Conservation (phyloP, 1,284 basidiomycete species). For the Pseudomicrostroma phylloplanum region DNA sequence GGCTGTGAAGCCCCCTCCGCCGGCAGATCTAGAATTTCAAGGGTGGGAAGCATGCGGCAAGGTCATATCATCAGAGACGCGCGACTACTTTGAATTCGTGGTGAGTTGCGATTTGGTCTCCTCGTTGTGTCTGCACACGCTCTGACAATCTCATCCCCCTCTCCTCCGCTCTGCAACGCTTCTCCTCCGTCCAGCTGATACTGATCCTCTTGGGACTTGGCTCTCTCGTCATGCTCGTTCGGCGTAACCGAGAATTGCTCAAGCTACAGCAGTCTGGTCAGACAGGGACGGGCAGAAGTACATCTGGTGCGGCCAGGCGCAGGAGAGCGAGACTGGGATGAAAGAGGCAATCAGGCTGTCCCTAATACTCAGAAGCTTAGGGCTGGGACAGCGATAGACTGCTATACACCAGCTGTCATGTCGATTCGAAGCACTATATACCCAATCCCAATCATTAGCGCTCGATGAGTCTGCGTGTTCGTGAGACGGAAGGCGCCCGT, state of each 20-base stretch:
- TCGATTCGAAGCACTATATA: no score
- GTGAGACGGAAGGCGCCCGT: no score
- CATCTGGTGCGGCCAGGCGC: neutral
- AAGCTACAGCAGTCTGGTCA: neutral
- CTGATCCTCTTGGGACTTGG: neutral
- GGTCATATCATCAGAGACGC: constrained; percentile 20
- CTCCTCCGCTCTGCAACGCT: neutral
- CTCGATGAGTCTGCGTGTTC: no score
- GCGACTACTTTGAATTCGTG: constrained; percentile 30
- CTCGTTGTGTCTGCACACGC: neutral
- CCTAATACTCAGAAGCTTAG: no score
- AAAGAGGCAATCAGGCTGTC: neutral
- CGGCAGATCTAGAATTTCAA: neutral
- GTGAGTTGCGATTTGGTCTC: constrained; percentile 7
- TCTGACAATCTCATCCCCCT: neutral
- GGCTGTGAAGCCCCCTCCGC: neutral
- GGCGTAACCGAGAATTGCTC: constrained; percentile 1
- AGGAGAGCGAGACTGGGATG: neutral
- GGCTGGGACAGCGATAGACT: no score
- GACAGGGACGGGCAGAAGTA: no score
- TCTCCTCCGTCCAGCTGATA: neutral
- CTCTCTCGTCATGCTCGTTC: neutral
- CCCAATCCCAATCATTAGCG: no score
- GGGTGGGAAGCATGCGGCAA: constrained; percentile 31
- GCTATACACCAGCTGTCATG: no score